Evolutionary conservation across 176 grass and related monocot genomes (phyloP), one percentile per base, ranked within the genome.

Genomic region (Lolium perenne): DNA sequence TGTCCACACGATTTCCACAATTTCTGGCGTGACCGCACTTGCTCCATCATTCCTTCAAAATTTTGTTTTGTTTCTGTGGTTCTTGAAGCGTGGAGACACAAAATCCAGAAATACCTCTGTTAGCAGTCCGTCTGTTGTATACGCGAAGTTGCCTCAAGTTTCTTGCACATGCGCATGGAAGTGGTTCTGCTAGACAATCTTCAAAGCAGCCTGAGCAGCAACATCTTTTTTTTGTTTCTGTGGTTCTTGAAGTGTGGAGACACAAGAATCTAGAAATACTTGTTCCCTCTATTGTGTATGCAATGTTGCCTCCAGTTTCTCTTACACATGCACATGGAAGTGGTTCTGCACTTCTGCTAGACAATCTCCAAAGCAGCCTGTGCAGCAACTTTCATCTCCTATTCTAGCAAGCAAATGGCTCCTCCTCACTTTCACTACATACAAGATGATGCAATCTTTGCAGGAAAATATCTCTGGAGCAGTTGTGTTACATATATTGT

Each of bases 1-100:
- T 98, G 96, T 95, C 96, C 15, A 98, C 83, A 41, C 93, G 93
- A 41, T 98, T 98, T 82, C 88, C 93, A 66, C 93, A 98, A 38
- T 88, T 83, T 85, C 67, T 94, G 8, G 67, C 82, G 70, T 93
- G 95, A 0, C 93, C 86, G 32, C 96, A 98, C 81, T 95, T 98
- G 29, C 76, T 92, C 93, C 96, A 98, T 46, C 96, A 98, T 84
- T 98, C 96, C 79, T 98, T 98, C 8, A 98, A 88, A 84, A 98
- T 95, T 81, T 95, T 98, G 18, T 54, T 84, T 71, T 84, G 77
- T 1, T 90, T 77, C 49, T 58, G 32, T 74, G 95, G 89, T 38
- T 89, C 77, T 63, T 2, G 76, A 74, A 74, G 47, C 83, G 89
- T 78, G 5, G 84, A 86, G 23, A 92, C 41, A 86, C 64, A 95